Conservation (phyloP, 257 asterid species). For the Solanum ossicruentum region DNA sequence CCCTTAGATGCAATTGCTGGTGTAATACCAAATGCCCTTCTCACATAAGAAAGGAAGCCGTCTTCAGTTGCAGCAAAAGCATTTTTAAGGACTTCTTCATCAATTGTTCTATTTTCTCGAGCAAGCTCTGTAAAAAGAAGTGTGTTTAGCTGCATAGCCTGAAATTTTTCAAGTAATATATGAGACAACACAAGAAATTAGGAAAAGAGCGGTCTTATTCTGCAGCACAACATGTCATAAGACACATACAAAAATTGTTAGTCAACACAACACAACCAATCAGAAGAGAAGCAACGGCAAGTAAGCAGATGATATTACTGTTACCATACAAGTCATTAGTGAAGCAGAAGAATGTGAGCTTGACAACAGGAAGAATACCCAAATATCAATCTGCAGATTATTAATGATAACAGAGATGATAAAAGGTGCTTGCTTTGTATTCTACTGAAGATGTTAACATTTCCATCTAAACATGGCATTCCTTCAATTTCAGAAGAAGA, state of each 20-base stretch:
- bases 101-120: constrained; percentile 39
- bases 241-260: background rate
- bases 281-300: background rate
- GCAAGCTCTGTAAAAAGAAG: constrained; percentile 37
- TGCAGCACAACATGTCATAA: background rate
- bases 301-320: background rate
- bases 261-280: background rate
- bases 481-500: background rate
- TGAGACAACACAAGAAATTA: background rate
- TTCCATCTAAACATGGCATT: background rate
- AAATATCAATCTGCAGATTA: background rate
- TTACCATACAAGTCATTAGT: background rate
- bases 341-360: background rate
- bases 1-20: constrained; percentile 51
- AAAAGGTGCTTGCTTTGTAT: background rate
- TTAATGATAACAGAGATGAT: background rate
- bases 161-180: background rate
- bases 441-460: background rate
- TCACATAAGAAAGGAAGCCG: constrained; percentile 39
- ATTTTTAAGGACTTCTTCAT: constrained; percentile 34
- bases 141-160: background rate
- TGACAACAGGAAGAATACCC: background rate
- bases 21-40: constrained; percentile 24
- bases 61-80: constrained; percentile 61
- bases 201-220: background rate